Percentiles rank a stretch among this genome's conserved stretches.
Evolutionary conservation across 805 yeast species (phyloP).

Genomic region (Candida awuae): DNA sequence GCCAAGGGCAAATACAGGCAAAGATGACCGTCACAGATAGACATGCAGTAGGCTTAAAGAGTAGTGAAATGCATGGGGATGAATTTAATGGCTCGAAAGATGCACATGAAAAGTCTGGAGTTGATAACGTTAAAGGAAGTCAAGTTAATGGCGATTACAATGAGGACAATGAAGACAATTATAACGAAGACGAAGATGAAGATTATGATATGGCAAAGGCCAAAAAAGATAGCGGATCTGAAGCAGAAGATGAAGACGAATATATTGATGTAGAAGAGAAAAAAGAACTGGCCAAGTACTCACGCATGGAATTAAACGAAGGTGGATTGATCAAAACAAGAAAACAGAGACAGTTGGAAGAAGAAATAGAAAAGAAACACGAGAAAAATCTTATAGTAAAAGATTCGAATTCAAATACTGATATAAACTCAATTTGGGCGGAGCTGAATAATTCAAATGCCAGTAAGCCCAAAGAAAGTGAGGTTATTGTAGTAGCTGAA

Average conservation of each 20-base stretch:
- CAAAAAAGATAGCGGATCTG: constrained; percentile 2
- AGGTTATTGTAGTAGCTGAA: not conserved
- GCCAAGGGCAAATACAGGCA: not conserved
- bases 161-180: constrained; percentile 30
- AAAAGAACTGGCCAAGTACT: constrained; percentile 32
- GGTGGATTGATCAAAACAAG: constrained; percentile 17
- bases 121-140: too few relatives aligned
- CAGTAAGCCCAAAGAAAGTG: not conserved
- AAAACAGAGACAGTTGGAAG: constrained; percentile 11
- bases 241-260: constrained; percentile 24
- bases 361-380: constrained; percentile 5
- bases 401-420: constrained; percentile 25
- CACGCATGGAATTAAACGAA: constrained; percentile 40
- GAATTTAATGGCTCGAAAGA: not conserved
- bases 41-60: not conserved
- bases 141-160: not conserved
- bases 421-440: constrained; percentile 48
- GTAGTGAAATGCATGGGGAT: not conserved
- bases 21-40: not conserved
- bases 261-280: constrained; percentile 16
- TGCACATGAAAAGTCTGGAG: not conserved
- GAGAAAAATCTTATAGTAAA: constrained; percentile 16
- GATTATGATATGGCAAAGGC: constrained; percentile 39
- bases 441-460: constrained; percentile 34
- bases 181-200: constrained; percentile 50